A percentile compares a stretch with the other conserved stretches of the same genome.
phyloP scores from a whole-genome alignment of 768 basidiomycete species.

The Tulasnella calospora region DNA sequence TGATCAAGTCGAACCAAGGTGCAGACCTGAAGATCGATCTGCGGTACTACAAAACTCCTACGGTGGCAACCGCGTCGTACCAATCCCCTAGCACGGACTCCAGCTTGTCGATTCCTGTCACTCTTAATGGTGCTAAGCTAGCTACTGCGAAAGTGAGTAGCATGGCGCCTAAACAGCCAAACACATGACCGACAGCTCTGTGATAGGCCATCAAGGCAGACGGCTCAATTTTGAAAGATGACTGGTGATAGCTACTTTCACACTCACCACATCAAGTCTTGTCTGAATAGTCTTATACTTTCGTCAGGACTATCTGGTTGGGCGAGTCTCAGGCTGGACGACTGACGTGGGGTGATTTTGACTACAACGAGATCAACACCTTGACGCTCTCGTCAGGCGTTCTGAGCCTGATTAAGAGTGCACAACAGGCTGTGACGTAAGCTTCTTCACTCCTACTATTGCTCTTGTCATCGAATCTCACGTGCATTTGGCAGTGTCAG shows the following conservation, averaged over 20 bases:
- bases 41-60: not conserved
- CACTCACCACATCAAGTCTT: too few relatives aligned
- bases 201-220: conserved; percentile 12
- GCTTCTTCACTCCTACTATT: not conserved
- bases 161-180: not conserved
- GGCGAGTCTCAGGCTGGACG: not conserved
- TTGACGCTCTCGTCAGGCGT: not conserved
- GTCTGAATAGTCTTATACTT: not conserved
- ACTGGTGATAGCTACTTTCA: not conserved
- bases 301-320: not conserved
- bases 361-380: conserved; percentile 2
- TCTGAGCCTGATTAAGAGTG: not conserved
- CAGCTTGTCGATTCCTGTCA: not conserved
- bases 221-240: conserved; percentile 4
- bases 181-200: not conserved
- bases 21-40: conserved; percentile 7
- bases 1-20: conserved; percentile 11
- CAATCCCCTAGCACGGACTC: not conserved
- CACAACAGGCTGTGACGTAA: not conserved
- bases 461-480: not conserved
- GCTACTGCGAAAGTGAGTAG: not conserved
- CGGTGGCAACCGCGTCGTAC: not conserved
- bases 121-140: conserved; percentile 6
- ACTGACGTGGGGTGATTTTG: not conserved
- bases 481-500: not conserved